phyloP scores from a whole-genome alignment of 169 alveolate genomes.

The Hepatocystis sp. region DNA sequence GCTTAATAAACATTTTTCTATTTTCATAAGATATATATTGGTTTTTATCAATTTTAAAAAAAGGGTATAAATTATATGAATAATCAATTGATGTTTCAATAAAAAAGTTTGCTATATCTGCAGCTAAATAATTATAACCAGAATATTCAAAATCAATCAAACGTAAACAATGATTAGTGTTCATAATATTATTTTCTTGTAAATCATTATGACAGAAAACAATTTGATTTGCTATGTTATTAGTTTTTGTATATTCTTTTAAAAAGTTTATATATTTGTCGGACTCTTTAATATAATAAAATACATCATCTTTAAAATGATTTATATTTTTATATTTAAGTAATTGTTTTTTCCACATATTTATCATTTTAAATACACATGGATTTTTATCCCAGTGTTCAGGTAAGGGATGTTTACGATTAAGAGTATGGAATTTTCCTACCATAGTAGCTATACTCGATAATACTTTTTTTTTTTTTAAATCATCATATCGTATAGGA shows the following conservation, averaged over 20 bases:
- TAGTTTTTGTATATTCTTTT: slow-evolving; percentile 44
- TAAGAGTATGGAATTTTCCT: slow-evolving; percentile 73
- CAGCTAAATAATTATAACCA: slow-evolving; percentile 82
- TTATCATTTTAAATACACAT: slow-evolving; percentile 47
- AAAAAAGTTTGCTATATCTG: slow-evolving; percentile 85
- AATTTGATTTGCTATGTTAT: slow-evolving; percentile 76
- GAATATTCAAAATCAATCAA: slow-evolving; percentile 86
- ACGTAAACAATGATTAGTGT: slow-evolving; percentile 77
- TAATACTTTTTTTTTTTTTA: slow-evolving; percentile 78
- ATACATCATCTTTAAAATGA: slow-evolving; percentile 35
- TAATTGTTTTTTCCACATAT: slow-evolving; percentile 72
- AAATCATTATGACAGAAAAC: slow-evolving; percentile 87
- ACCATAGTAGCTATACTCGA: slow-evolving; percentile 79
- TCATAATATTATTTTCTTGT: slow-evolving; percentile 85
- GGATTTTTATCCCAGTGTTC: slow-evolving; percentile 81
- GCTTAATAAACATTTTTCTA: slow-evolving; percentile 79
- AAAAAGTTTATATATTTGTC: slow-evolving; percentile 62
- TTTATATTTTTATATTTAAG: slow-evolving; percentile 35
- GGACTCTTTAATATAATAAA: slow-evolving; percentile 47
- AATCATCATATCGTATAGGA: slow-evolving; percentile 77
- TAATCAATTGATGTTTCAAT: slow-evolving; percentile 83
- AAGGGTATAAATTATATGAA: slow-evolving; percentile 79
- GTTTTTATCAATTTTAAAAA: slow-evolving; percentile 76
- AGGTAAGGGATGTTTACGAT: slow-evolving; percentile 39
- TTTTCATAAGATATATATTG: slow-evolving; percentile 81